Conservation (phyloP, 1,139 yeast species). For the Ashbya aceris region DNA sequence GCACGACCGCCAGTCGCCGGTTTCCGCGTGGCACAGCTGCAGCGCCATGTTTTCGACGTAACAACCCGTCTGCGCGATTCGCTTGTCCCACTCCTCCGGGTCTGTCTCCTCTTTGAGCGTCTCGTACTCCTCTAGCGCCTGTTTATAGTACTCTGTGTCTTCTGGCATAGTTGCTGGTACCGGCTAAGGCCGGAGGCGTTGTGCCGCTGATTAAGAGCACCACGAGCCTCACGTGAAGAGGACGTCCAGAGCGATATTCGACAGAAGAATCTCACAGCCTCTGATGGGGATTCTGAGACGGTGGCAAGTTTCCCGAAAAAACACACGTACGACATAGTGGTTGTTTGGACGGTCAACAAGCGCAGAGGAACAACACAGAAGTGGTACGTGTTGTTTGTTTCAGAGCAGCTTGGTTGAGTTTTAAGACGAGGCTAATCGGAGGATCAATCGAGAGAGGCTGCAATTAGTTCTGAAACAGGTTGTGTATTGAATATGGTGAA, state of each 20-base stretch:
- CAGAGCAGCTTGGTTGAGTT: neutral
- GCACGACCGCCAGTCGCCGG: constrained; percentile 73
- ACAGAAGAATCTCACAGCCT: too few species aligned
- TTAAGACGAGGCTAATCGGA: neutral
- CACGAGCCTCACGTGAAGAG: neutral
- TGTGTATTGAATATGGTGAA: constrained; percentile 55
- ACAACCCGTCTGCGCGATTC: constrained; percentile 69
- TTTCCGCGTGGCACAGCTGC: constrained; percentile 71
- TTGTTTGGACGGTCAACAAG: neutral
- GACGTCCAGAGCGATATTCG: too few species aligned
- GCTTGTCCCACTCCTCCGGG: constrained; percentile 44
- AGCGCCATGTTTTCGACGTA: constrained; percentile 46
- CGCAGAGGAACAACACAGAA: neutral
- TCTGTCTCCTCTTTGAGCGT: constrained; percentile 22
- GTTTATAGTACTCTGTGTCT: constrained; percentile 20
- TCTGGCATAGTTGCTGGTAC: neutral
- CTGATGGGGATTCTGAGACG: constrained; percentile 1
- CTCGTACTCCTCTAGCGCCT: constrained; percentile 26
- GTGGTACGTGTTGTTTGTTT: neutral
- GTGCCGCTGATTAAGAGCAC: too few species aligned
- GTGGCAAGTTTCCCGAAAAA: constrained; percentile 4
- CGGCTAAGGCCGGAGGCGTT: neutral
- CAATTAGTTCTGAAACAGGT: constrained; percentile 3
- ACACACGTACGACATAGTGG: constrained; percentile 3
- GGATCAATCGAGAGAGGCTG: neutral